Evolutionary conservation across 805 yeast species (phyloP).

Genomic region (Scheffersomyces ergatensis): DNA sequence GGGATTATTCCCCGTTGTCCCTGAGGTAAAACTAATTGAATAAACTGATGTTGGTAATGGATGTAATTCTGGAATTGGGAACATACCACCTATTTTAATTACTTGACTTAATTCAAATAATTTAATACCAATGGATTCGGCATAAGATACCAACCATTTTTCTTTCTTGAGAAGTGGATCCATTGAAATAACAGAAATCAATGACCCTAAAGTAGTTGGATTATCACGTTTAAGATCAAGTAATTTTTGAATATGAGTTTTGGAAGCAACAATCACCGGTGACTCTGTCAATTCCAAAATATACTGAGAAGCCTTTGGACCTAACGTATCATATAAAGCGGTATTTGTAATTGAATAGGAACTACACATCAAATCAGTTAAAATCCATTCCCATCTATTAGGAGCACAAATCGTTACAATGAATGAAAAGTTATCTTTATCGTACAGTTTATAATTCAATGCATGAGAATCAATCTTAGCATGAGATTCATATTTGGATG

Average conservation of each 20-base stretch:
- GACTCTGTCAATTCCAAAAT: conserved; percentile 60
- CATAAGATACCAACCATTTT: conserved; percentile 16
- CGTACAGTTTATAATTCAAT: conserved; percentile 22
- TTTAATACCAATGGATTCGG: conserved; percentile 14
- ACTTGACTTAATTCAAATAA: conserved; percentile 28
- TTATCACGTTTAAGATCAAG: conserved; percentile 24
- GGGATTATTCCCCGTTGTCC: conserved; percentile 68
- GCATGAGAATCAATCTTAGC: conserved; percentile 25
- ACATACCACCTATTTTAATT: conserved; percentile 28
- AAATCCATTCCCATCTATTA: conserved; percentile 68
- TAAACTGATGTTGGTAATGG: conserved; percentile 50
- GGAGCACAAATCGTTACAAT: conserved; percentile 55
- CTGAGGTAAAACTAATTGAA: conserved; percentile 71
- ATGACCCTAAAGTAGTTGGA: conserved; percentile 21
- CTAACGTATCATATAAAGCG: conserved; percentile 35
- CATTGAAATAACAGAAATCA: conserved; percentile 35
- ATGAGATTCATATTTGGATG: conserved; percentile 21
- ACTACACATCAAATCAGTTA: conserved; percentile 69
- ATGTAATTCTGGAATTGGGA: conserved; percentile 31
- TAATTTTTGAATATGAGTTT: conserved; percentile 25
- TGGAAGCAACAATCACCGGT: conserved; percentile 45
- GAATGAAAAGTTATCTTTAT: conserved; percentile 29
- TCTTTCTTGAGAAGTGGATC: conserved; percentile 36
- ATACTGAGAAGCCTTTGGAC: conserved; percentile 58
- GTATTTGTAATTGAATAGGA: conserved; percentile 38